A percentile compares a stretch with the other conserved stretches of the same genome.
Evolutionary conservation across 768 basidiomycete species (phyloP).

Genomic region (Pholiota molesta): DNA sequence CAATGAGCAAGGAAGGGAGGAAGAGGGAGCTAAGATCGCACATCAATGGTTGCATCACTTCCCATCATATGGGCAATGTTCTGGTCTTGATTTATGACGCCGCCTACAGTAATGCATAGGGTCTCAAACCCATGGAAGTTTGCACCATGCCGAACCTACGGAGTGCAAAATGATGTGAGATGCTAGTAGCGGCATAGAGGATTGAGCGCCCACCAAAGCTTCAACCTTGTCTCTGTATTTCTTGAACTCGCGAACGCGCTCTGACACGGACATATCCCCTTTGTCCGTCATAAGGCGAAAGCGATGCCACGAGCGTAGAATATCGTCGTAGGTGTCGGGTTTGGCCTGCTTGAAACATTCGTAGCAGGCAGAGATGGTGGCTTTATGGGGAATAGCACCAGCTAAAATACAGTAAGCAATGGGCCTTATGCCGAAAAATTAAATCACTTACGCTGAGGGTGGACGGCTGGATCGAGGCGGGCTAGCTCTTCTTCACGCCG

Average conservation of each 20-base stretch:
- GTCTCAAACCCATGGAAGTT: constrained; percentile 8
- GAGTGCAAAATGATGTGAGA: too few relatives aligned
- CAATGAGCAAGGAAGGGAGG: background rate
- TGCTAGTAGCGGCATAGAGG: background rate
- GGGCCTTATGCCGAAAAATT: background rate
- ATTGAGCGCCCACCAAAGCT: background rate
- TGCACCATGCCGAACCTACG: constrained; percentile 7
- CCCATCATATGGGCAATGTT: background rate
- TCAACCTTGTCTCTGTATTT: constrained; percentile 8
- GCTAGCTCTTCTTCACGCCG: background rate
- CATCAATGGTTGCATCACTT: constrained; percentile 6
- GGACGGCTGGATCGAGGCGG: background rate
- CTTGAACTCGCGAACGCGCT: constrained; percentile 3
- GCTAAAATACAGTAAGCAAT: background rate
- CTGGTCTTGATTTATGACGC: constrained; percentile 11
- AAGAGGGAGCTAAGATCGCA: background rate
- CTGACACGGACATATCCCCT: background rate
- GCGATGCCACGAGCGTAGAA: constrained; percentile 5
- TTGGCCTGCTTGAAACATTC: background rate
- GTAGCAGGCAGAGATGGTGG: constrained; percentile 1
- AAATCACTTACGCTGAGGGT: background rate
- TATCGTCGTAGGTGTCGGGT: background rate
- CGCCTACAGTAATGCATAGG: constrained; percentile 6
- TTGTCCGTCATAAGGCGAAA: constrained; percentile 1
- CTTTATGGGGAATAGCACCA: background rate